Conservation (phyloP, 1,139 yeast genomes). For the Yamadazyma dushanensis region DNA sequence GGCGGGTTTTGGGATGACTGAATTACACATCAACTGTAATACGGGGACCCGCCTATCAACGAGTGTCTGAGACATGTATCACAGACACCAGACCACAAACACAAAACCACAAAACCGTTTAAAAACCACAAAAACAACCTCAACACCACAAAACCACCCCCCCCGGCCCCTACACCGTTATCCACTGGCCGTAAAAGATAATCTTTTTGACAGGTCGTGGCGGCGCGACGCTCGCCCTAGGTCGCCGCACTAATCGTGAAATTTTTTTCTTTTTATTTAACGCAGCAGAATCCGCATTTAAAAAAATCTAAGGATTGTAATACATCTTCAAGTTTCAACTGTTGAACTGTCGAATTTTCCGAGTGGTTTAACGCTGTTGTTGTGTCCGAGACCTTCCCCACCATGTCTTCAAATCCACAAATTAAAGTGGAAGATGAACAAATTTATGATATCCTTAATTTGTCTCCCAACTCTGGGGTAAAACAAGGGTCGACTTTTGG, state of each 20-base stretch:
- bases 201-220: background rate
- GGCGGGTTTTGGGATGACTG: background rate
- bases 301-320: slow-evolving; percentile 1
- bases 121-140: too few relatives aligned
- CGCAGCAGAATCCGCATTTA: background rate
- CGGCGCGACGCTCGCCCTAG: background rate
- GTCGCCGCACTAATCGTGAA: slow-evolving; percentile 1
- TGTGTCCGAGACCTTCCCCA: background rate
- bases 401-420: slow-evolving; percentile 11
- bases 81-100: too few relatives aligned
- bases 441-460: slow-evolving; percentile 24
- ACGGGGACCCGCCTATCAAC: too few relatives aligned
- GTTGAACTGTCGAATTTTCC: too few relatives aligned
- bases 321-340: too few relatives aligned
- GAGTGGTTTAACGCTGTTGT: background rate
- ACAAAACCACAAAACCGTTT: too few relatives aligned
- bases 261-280: background rate
- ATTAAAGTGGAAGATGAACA: slow-evolving; percentile 22
- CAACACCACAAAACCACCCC: too few relatives aligned
- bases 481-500: slow-evolving; percentile 1
- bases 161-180: too few relatives aligned
- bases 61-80: too few relatives aligned
- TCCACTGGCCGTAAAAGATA: too few relatives aligned
- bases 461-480: slow-evolving; percentile 17
- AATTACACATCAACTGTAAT: too few relatives aligned